These are phyloP conservation scores for Harrya chromipes DNA, from an alignment of 768 basidiomycete species.

Conservation along the genomic window DNA sequence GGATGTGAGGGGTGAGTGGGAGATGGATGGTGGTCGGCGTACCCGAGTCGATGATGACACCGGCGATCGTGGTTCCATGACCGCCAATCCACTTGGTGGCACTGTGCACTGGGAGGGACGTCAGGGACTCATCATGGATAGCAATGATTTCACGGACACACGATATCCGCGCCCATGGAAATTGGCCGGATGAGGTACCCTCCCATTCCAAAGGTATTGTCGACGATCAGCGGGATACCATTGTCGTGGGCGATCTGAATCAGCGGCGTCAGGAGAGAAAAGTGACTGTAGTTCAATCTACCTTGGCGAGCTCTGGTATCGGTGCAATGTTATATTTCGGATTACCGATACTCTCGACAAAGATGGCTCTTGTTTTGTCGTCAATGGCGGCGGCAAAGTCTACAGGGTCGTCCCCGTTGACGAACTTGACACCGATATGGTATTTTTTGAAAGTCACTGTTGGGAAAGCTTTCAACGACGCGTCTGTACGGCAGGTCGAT, in stretches of 20 bases:
- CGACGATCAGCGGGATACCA: slow-evolving; percentile 75
- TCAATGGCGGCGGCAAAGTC: slow-evolving; percentile 69
- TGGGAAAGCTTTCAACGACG: neutral
- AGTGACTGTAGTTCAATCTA: slow-evolving; percentile 14
- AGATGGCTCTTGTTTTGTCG: slow-evolving; percentile 73
- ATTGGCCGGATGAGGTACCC: slow-evolving; percentile 68
- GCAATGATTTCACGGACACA: slow-evolving; percentile 38
- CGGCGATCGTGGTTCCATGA: slow-evolving; percentile 77
- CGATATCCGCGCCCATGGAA: slow-evolving; percentile 73
- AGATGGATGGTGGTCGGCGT: neutral
- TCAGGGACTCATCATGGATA: neutral
- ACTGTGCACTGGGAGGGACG: slow-evolving; percentile 49
- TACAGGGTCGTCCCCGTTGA: slow-evolving; percentile 51
- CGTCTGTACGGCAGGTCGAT: too few relatives aligned
- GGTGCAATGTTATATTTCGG: slow-evolving; percentile 69
- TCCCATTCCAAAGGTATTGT: slow-evolving; percentile 78
- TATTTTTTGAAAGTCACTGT: slow-evolving; percentile 20
- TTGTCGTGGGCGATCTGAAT: slow-evolving; percentile 64
- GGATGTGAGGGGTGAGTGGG: neutral
- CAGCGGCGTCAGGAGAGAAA: neutral
- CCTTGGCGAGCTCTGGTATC: slow-evolving; percentile 67
- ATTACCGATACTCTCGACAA: slow-evolving; percentile 77
- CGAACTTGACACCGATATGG: slow-evolving; percentile 38
- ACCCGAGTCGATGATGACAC: slow-evolving; percentile 73
- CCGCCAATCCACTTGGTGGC: slow-evolving; percentile 87